A percentile compares a stretch with the other conserved stretches of the same genome.
Evolutionary conservation across 495 filamentous ascomycete species (phyloP).

Genomic region (Cudoniella acicularis): DNA sequence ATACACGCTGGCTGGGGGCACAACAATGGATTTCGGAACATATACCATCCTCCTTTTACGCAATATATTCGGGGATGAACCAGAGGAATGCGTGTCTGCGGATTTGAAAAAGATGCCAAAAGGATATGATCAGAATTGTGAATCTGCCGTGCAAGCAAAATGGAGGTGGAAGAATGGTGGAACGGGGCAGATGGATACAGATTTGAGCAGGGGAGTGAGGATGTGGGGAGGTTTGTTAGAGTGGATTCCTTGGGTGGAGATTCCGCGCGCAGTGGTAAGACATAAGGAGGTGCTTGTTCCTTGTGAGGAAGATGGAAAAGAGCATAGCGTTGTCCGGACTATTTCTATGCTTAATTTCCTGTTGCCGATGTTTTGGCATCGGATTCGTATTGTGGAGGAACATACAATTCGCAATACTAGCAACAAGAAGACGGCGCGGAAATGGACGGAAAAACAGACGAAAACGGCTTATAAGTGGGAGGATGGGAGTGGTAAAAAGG

Average conservation of each 20-base stretch:
- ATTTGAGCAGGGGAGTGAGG: slow-evolving; percentile 28
- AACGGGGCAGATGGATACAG: slow-evolving; percentile 32
- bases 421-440: slow-evolving; percentile 29
- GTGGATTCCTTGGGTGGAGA: slow-evolving; percentile 17
- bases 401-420: slow-evolving; percentile 33
- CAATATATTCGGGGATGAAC: slow-evolving; percentile 14
- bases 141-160: slow-evolving; percentile 37
- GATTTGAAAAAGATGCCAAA: slow-evolving; percentile 7
- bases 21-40: slow-evolving; percentile 53
- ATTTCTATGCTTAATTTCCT: slow-evolving; percentile 42
- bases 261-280: slow-evolving; percentile 17
- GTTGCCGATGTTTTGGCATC: slow-evolving; percentile 39
- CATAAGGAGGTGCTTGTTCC: slow-evolving; percentile 29
- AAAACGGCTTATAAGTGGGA: slow-evolving; percentile 45
- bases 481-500: slow-evolving; percentile 27
- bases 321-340: slow-evolving; percentile 35
- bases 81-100: slow-evolving; percentile 16
- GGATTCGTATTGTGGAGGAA: slow-evolving; percentile 47
- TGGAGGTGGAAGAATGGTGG: slow-evolving; percentile 43
- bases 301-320: slow-evolving; percentile 29
- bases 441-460: slow-evolving; percentile 39
- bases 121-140: slow-evolving; percentile 28
- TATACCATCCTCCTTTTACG: slow-evolving; percentile 40
- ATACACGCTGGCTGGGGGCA: slow-evolving; percentile 53
- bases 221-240: slow-evolving; percentile 14